phyloP scores from a whole-genome alignment of 345 rosid genomes.

The Gossypium australe region DNA sequence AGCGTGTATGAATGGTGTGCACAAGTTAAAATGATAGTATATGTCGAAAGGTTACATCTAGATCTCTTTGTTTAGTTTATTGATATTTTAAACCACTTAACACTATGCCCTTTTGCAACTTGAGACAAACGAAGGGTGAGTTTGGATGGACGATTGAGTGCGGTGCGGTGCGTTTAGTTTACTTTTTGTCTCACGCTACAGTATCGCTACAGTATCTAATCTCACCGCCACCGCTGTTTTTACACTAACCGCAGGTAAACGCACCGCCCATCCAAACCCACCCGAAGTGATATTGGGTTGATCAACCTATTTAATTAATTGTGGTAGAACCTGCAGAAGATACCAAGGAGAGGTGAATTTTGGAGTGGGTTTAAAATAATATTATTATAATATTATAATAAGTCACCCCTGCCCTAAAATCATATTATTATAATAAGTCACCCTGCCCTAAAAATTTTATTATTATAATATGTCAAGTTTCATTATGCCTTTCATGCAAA shows the following conservation, averaged over 20 bases:
- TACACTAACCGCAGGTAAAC: no score
- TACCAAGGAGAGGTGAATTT: neutral
- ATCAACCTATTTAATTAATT: neutral
- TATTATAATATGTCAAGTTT: neutral
- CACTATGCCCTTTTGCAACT: neutral
- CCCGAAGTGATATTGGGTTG: neutral
- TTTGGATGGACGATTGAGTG: no score
- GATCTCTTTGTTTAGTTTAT: neutral
- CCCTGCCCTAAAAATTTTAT: neutral
- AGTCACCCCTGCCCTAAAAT: neutral
- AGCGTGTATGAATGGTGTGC: neutral
- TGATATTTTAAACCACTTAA: neutral
- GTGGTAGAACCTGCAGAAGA: neutral
- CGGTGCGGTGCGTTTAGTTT: no score
- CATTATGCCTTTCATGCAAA: neutral
- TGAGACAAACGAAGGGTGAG: neutral
- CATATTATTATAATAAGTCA: no score
- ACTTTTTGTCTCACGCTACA: no score
- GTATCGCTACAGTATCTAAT: no score
- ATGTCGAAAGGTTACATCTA: neutral
- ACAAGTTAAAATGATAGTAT: neutral
- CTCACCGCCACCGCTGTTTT: no score
- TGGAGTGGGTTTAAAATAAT: neutral
- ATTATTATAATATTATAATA: no score
- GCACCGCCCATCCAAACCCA: no score